Conservation (phyloP, 2,329 filamentous ascomycete species). For the Ilyonectria destructans region DNA sequence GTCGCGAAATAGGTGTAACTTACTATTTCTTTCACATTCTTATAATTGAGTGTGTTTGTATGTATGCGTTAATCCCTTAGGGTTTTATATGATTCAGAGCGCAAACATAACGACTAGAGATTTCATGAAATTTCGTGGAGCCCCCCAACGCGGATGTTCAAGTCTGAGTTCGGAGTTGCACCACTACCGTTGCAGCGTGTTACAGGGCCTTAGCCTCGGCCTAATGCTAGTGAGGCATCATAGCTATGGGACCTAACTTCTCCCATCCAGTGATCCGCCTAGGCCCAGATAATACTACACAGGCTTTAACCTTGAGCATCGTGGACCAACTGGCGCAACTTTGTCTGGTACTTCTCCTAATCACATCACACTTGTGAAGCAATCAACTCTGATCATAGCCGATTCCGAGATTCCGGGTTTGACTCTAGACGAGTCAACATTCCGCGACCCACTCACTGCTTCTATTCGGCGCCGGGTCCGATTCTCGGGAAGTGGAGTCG, state of each 20-base stretch:
- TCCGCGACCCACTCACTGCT: constrained; percentile 30
- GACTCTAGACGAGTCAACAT: constrained; percentile 5
- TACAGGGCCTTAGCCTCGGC: neutral
- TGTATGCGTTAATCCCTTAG: neutral
- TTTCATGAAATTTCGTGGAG: neutral
- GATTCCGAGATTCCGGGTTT: neutral
- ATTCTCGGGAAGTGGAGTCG: constrained; percentile 50
- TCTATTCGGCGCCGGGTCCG: constrained; percentile 40
- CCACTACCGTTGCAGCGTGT: neutral
- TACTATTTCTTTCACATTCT: neutral
- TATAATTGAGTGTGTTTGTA: neutral
- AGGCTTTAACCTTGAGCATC: neutral
- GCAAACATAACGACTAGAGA: neutral
- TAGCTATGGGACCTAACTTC: neutral
- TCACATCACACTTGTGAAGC: too few species aligned
- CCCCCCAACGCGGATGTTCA: neutral
- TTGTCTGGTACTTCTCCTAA: neutral
- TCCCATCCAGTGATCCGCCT: neutral
- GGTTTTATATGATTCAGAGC: neutral
- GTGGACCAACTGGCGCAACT: too few species aligned
- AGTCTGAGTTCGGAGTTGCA: neutral
- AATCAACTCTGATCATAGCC: neutral
- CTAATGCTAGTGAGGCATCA: neutral
- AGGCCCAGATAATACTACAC: neutral
- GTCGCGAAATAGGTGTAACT: too few species aligned